Base-by-base conservation (phyloP, 176 grass and related monocot genomes). In the sorghum (Sorghum bicolor) region DNA sequence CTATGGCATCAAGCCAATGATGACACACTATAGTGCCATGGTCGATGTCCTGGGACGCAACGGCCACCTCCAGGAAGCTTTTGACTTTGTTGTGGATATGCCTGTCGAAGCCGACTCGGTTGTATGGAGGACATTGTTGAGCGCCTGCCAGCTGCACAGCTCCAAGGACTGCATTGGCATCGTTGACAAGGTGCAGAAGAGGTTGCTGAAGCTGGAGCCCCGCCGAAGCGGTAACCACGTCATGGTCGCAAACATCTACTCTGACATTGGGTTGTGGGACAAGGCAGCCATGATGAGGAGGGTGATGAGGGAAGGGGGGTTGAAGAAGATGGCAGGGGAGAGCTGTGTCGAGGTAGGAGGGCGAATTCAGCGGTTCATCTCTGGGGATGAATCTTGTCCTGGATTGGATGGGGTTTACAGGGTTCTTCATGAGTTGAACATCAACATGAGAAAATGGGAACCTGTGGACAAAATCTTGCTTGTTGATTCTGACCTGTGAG, bases 11-110 rank as follows among this genome's bases (percentile, higher is more conserved):
- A 70, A 80, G 50, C 87, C 74, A 4, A 85, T 36, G 89, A 87
- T 94, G 89, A 67, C 29, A 8, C 92, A 92, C 78, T 92, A 77
- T 50, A 89, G 87, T 10, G 82, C 89, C 50, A 92, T 94, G 89
- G 89, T 89, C 25, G 92, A 94, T 82, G 80, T 87, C 33, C 84
- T 91, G 22, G 92, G 92, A 6, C 81, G 84, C 52, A 91, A 82
- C 0, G 81, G 81, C 4, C 44, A 16, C 28, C 89, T 94, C 34
- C 60, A 64, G 13, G 89, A 94, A 82, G 92, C 92, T 37, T 91
- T 85, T 63, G 34, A 89, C 22, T 89, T 94, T 60, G 57, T 89
- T 40, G n/a, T 47, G 64, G 34, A 60, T 29, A 89, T 91, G 92
- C 84, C 72, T 0, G 9, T 85, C 0, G 64, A 84, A 40, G 77